Conservation (phyloP, 192 early-diverging fungal genomes). For the Podila epicladia region DNA sequence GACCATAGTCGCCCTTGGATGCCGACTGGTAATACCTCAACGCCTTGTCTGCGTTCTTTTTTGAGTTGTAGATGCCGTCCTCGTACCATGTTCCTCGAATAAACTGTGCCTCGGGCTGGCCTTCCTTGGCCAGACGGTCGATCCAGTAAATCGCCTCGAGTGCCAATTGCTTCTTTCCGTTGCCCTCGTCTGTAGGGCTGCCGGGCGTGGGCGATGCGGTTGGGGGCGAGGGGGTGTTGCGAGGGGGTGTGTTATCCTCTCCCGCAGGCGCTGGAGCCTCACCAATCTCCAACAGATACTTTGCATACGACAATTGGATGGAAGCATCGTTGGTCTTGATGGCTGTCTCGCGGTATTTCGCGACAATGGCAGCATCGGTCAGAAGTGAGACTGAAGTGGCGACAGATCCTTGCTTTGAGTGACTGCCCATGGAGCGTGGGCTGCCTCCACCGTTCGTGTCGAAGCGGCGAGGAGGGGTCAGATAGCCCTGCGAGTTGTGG, state of each 20-base stretch:
- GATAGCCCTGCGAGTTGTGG: conserved; percentile 12
- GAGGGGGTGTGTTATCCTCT: background rate
- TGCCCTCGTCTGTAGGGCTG: conserved; percentile 2
- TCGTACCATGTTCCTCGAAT: conserved; percentile 81
- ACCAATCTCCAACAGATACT: conserved; percentile 78
- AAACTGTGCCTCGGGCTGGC: conserved; percentile 77
- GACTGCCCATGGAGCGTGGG: background rate
- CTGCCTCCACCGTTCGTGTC: background rate
- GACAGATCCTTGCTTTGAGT: conserved; percentile 6
- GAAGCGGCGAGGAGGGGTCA: conserved; percentile 29
- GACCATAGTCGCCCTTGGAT: conserved; percentile 69
- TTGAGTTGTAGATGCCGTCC: conserved; percentile 64
- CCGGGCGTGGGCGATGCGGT: conserved; percentile 9
- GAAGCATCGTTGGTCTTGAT: conserved; percentile 78
- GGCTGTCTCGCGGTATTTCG: conserved; percentile 80
- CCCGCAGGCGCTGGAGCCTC: conserved; percentile 2
- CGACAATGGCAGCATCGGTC: conserved; percentile 52
- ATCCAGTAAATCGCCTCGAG: conserved; percentile 80
- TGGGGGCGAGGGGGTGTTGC: background rate
- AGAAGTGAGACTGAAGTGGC: conserved; percentile 38
- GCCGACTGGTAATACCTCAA: conserved; percentile 69
- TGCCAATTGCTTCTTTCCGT: conserved; percentile 49
- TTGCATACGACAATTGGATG: conserved; percentile 80
- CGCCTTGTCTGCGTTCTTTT: conserved; percentile 72
- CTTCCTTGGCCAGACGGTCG: conserved; percentile 72